These are phyloP conservation scores for Coprinopsis sp. DNA, from an alignment of 768 basidiomycete genomes.

Conservation along the genomic window DNA sequence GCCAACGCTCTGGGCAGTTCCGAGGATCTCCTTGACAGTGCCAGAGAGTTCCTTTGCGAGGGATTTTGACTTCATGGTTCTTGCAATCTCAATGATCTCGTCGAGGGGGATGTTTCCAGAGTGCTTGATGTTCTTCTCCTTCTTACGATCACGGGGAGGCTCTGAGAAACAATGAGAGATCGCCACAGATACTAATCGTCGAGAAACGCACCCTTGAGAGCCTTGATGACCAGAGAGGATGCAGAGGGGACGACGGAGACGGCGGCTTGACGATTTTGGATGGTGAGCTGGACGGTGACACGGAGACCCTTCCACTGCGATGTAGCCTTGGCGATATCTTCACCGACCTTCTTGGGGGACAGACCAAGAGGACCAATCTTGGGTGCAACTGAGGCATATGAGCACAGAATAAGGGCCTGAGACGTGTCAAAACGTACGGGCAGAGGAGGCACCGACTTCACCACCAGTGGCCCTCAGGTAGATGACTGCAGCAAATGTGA, in stretches of 20 bases:
- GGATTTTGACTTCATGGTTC: constrained; percentile 93
- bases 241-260: constrained; percentile 97
- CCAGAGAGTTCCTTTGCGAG: constrained; percentile 88
- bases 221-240: constrained; percentile 94
- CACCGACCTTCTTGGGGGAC: constrained; percentile 99
- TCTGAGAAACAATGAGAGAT: constrained; percentile 43
- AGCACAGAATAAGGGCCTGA: too few relatives aligned
- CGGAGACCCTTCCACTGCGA: constrained; percentile 98
- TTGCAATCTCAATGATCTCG: constrained; percentile 92
- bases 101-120: constrained; percentile 89
- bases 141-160: constrained; percentile 98
- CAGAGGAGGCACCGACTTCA: constrained; percentile 98
- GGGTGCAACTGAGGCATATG: too few relatives aligned
- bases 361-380: constrained; percentile 99
- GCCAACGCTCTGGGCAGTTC: constrained; percentile 94
- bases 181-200: not conserved
- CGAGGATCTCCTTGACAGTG: constrained; percentile 95
- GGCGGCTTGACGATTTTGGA: constrained; percentile 99
- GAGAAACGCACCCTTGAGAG: constrained; percentile 84
- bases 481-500: too few relatives aligned
- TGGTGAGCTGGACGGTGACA: constrained; percentile 97
- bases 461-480: constrained; percentile 98
- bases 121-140: constrained; percentile 99
- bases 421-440: too few relatives aligned
- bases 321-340: constrained; percentile 99